Evolutionary conservation across 2,329 filamentous ascomycete genomes (phyloP).

Genomic region (Sphaerulina vaccinii): DNA sequence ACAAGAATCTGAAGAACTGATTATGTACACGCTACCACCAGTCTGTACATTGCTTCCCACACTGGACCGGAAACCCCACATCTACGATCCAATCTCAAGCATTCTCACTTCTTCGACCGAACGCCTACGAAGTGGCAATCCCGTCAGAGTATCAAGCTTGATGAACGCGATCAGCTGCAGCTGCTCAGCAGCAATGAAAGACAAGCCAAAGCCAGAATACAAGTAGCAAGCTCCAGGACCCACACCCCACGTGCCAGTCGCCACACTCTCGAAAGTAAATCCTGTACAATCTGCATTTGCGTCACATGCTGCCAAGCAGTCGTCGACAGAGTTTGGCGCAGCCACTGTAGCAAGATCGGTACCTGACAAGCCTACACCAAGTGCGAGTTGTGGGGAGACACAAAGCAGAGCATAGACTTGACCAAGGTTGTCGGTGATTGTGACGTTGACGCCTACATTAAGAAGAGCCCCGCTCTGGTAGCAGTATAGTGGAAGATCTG

Average conservation of each 20-base stretch:
- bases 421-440: constrained; percentile 6
- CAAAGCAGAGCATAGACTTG: constrained; percentile 11
- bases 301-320: constrained; percentile 9
- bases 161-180: constrained; percentile 10
- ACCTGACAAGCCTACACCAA: not conserved
- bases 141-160: not conserved
- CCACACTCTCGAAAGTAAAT: constrained; percentile 12
- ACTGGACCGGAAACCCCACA: too few relatives aligned
- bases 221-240: constrained; percentile 5
- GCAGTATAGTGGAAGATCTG: constrained; percentile 1
- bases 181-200: not conserved
- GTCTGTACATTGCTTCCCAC: too few relatives aligned
- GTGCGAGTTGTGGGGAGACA: not conserved
- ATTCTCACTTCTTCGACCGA: too few relatives aligned
- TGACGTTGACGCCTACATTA: constrained; percentile 4
- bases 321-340: constrained; percentile 9
- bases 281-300: constrained; percentile 4
- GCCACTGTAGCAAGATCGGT: not conserved
- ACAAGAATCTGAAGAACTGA: too few relatives aligned
- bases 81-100: too few relatives aligned
- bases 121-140: not conserved
- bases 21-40: too few relatives aligned
- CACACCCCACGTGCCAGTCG: not conserved
- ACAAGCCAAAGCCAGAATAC: not conserved
- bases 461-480: constrained; percentile 8